A percentile compares a stretch with the other conserved stretches of the same genome.
Conservation (phyloP, 257 asterid genomes). For the Pogostemon cablin region DNA sequence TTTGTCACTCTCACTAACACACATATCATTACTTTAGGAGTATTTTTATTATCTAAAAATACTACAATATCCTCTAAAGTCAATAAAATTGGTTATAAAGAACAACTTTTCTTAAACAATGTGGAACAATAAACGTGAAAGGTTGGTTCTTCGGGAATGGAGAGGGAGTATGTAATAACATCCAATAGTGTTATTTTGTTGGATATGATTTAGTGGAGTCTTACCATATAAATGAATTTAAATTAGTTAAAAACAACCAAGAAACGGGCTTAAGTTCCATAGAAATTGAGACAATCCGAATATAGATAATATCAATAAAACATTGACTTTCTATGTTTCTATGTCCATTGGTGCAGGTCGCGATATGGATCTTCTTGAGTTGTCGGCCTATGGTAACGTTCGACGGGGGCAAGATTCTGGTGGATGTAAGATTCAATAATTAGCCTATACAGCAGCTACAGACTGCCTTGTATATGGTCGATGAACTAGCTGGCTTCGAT, state of each 20-base stretch:
- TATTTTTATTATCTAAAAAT: no score
- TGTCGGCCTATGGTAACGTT: conserved; percentile 85
- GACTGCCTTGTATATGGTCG: conserved; percentile 11
- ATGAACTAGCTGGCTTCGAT: conserved; percentile 9
- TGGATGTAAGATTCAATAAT: conserved; percentile 77
- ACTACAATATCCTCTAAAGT: no score
- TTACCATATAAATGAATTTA: neutral
- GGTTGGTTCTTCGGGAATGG: no score
- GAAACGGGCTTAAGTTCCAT: neutral
- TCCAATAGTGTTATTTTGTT: neutral
- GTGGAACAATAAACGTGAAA: no score
- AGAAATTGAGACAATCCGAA: neutral
- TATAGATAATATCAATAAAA: neutral
- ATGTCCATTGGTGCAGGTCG: conserved; percentile 59
- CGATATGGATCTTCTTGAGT: conserved; percentile 93
- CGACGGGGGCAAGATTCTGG: conserved; percentile 77
- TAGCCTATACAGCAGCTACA: conserved; percentile 10
- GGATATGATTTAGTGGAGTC: neutral
- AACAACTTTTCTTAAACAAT: no score
- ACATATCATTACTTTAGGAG: no score
- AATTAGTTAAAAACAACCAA: neutral
- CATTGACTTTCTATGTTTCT: neutral
- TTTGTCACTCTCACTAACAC: no score
- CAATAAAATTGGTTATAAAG: no score
- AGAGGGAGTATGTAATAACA: no score